Percentiles rank a stretch among this genome's conserved stretches.
phyloP scores from a whole-genome alignment of 257 asterid genomes.

The Solanum chilense region DNA sequence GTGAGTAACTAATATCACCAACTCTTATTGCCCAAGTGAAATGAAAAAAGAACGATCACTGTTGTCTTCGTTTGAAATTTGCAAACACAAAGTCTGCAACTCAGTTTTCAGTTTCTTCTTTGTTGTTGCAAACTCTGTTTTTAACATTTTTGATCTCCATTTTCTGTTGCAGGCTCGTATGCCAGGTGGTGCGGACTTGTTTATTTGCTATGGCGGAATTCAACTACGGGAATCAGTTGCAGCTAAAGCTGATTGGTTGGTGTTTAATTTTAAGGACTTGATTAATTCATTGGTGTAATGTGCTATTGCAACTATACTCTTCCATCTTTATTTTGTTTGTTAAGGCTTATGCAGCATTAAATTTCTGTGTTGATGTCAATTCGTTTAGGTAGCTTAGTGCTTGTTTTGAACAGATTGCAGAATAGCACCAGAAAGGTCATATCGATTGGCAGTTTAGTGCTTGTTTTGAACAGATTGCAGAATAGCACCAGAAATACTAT shows the following conservation, averaged over 20 bases:
- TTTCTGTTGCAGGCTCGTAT: conserved; percentile 49
- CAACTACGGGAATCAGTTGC: conserved; percentile 77
- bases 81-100: background rate
- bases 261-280: conserved; percentile 58
- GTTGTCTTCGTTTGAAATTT: background rate
- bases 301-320: background rate
- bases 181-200: conserved; percentile 91
- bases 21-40: background rate
- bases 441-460: background rate
- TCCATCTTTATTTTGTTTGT: background rate
- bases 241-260: conserved; percentile 89
- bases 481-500: background rate
- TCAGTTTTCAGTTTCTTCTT: background rate
- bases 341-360: background rate
- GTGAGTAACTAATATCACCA: conserved; percentile 20
- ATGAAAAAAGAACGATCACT: background rate
- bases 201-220: conserved; percentile 75
- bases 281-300: conserved; percentile 48
- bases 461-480: background rate
- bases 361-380: background rate
- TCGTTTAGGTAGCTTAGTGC: background rate
- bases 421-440: background rate
- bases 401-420: background rate
- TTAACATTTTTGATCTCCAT: background rate
- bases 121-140: background rate